phyloP scores from a whole-genome alignment of 257 asterid genomes.

The Capsicum pubescens region DNA sequence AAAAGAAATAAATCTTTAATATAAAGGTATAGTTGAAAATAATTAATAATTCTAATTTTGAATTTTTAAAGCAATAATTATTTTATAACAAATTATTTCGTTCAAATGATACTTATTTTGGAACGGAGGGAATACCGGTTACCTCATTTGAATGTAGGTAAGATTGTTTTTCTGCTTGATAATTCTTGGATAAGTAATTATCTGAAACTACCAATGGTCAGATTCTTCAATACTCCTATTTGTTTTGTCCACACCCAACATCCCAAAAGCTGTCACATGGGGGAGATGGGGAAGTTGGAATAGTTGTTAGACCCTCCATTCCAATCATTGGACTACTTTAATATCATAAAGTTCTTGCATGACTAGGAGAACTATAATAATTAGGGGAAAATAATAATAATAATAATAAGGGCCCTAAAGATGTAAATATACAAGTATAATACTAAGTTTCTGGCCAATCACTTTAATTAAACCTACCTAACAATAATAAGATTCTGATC shows the following conservation, averaged over 20 bases:
- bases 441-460: constrained; percentile 26
- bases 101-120: no score
- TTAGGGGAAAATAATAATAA: background rate
- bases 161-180: constrained; percentile 1
- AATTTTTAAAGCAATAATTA: no score
- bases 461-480: background rate
- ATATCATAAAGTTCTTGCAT: constrained; percentile 10
- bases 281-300: constrained; percentile 40
- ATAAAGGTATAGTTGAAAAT: no score
- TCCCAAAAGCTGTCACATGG: constrained; percentile 28
- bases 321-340: constrained; percentile 41
- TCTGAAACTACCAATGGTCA: background rate
- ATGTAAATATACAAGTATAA: constrained; percentile 5
- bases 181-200: constrained; percentile 18
- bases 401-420: background rate
- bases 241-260: constrained; percentile 20
- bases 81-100: no score
- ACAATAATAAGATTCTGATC: background rate
- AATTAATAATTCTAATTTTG: no score
- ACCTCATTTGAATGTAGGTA: background rate
- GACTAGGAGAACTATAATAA: background rate
- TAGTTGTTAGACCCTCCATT: constrained; percentile 36
- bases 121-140: no score
- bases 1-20: no score
- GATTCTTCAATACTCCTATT: constrained; percentile 22